Evolutionary conservation across 2,329 filamentous ascomycete species (phyloP).

Genomic region (Trichoderma atrobrunneum): DNA sequence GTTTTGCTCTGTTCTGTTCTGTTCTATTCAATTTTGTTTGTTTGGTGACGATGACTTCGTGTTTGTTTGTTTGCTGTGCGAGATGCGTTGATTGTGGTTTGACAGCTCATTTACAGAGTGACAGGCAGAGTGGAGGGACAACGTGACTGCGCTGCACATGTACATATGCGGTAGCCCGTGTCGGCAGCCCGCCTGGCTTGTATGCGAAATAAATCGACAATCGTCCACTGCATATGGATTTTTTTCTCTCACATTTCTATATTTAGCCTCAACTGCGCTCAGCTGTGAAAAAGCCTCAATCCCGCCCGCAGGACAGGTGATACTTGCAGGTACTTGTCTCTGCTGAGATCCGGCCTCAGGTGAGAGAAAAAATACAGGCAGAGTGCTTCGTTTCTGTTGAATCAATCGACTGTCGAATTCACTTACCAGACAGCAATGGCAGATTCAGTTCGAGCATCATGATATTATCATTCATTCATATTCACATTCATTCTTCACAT

Average conservation of each 20-base stretch:
- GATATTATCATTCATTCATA: background rate
- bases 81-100: background rate
- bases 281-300: background rate
- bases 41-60: too few relatives aligned
- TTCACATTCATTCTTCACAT: background rate
- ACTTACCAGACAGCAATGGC: background rate
- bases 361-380: background rate
- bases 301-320: background rate
- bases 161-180: constrained; percentile 4
- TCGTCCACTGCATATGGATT: background rate
- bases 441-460: background rate
- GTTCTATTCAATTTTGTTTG: too few relatives aligned
- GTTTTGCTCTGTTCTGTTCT: too few relatives aligned
- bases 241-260: background rate
- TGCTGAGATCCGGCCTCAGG: background rate
- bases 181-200: background rate
- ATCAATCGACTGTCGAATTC: background rate
- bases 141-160: background rate
- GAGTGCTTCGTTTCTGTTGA: background rate
- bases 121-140: constrained; percentile 3
- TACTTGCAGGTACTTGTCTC: background rate
- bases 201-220: background rate
- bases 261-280: background rate
- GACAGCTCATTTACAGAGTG: background rate
- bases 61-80: background rate